Conservation (phyloP, 768 basidiomycete species). For the Tylopilus balloui region DNA sequence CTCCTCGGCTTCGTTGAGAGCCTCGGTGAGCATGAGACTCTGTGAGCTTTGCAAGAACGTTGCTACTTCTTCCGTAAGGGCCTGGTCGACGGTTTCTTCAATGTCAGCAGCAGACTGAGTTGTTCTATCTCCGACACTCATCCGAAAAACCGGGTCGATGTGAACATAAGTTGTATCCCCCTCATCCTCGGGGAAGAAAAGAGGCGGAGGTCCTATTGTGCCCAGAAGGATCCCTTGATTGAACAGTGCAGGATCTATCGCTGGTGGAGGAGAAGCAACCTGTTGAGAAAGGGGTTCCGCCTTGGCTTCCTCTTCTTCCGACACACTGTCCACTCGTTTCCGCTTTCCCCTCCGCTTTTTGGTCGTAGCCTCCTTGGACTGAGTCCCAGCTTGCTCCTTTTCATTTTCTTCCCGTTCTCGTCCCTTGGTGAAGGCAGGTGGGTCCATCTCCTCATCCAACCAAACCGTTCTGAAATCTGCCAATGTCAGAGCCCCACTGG, state of each 20-base stretch:
- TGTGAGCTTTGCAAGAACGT: conserved; percentile 59
- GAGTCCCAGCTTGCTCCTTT: conserved; percentile 38
- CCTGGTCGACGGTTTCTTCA: conserved; percentile 59
- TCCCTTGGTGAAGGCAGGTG: conserved; percentile 81
- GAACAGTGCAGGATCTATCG: conserved; percentile 56
- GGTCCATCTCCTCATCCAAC: conserved; percentile 89
- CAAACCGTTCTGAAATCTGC: conserved; percentile 87
- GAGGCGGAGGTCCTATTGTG: conserved; percentile 36
- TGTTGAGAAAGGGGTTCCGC: conserved; percentile 11
- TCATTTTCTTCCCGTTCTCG: conserved; percentile 64
- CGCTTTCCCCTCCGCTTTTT: conserved; percentile 36
- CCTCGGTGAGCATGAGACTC: conserved; percentile 53
- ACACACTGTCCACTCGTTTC: conserved; percentile 37
- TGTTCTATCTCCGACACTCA: conserved; percentile 15
- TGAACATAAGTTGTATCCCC: conserved; percentile 39
- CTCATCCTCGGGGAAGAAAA: conserved; percentile 44
- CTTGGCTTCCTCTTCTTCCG: conserved; percentile 31
- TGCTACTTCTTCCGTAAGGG: conserved; percentile 66
- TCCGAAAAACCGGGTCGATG: conserved; percentile 55
- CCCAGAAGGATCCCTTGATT: conserved; percentile 66
- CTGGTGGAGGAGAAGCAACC: conserved; percentile 17
- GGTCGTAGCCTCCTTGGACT: conserved; percentile 22
- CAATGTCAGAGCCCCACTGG: conserved; percentile 79
- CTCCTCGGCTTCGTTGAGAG: conserved; percentile 65
- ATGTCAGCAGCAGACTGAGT: conserved; percentile 33